Conservation (phyloP, 306 rosid genomes). For the Glycine latifolia region DNA sequence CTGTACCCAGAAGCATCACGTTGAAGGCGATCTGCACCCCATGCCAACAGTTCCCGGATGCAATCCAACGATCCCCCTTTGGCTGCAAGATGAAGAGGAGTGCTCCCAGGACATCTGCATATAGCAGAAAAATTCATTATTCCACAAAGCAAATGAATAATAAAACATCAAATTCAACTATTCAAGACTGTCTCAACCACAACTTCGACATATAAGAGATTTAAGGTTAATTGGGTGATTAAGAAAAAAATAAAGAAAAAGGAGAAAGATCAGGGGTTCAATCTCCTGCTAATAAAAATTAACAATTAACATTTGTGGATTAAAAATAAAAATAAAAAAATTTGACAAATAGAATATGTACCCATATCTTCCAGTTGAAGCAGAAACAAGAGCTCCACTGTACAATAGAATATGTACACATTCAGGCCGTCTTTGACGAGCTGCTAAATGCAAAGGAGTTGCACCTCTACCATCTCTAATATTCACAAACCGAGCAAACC, state of each 20-base stretch:
- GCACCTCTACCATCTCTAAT: constrained; percentile 91
- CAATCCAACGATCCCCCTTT: constrained; percentile 96
- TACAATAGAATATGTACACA: constrained; percentile 81
- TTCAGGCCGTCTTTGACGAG: constrained; percentile 83
- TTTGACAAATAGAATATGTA: constrained; percentile 34
- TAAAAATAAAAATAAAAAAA: too few species aligned
- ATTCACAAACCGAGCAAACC: constrained; percentile 92
- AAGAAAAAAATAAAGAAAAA: too few species aligned
- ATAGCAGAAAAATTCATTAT: constrained; percentile 42
- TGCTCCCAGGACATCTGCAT: constrained; percentile 88
- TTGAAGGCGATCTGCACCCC: constrained; percentile 98
- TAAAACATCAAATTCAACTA: constrained; percentile 24
- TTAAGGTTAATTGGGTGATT: too few species aligned
- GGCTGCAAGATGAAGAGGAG: constrained; percentile 97
- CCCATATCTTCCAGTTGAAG: constrained; percentile 93
- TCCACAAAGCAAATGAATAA: constrained; percentile 36
- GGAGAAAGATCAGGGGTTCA: too few species aligned
- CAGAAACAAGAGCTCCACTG: constrained; percentile 91
- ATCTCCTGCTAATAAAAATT: too few species aligned
- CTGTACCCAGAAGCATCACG: constrained; percentile 92
- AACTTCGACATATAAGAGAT: neutral
- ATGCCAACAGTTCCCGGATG: constrained; percentile 81
- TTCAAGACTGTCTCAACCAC: neutral
- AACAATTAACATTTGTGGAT: too few species aligned
- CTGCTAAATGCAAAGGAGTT: constrained; percentile 95